Conservation (phyloP, 2,329 filamentous ascomycete genomes). For the Fusarium nygamai region DNA sequence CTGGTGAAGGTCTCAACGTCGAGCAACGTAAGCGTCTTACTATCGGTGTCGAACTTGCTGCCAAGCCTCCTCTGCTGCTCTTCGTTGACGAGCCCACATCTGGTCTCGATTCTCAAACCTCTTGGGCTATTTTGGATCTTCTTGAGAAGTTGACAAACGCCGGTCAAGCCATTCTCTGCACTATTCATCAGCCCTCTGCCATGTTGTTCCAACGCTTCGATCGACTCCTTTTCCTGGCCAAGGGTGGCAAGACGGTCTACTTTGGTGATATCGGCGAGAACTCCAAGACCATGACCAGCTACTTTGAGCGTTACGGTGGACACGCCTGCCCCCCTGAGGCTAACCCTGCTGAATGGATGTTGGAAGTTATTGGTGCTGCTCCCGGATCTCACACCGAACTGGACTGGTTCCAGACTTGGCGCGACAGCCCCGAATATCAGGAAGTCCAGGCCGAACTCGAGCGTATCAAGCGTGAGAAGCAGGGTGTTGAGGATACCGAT, state of each 20-base stretch:
- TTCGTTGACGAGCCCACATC: constrained; percentile 97
- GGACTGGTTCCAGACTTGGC: constrained; percentile 73
- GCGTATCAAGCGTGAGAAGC: constrained; percentile 62
- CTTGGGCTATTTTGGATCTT: constrained; percentile 89
- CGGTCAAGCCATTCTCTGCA: constrained; percentile 94
- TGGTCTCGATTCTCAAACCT: constrained; percentile 91
- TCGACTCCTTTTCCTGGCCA: constrained; percentile 79
- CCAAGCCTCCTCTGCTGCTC: constrained; percentile 87
- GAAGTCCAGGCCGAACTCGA: constrained; percentile 67
- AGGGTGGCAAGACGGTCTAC: constrained; percentile 81
- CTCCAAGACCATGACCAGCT: constrained; percentile 72
- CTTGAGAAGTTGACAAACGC: constrained; percentile 89
- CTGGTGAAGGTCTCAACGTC: constrained; percentile 83
- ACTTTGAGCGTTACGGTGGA: constrained; percentile 80
- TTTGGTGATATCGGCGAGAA: constrained; percentile 82
- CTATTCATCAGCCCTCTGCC: constrained; percentile 96
- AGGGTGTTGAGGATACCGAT: constrained; percentile 44
- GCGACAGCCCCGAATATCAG: constrained; percentile 64
- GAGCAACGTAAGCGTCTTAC: constrained; percentile 82
- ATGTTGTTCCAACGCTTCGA: constrained; percentile 95
- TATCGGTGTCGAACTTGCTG: constrained; percentile 94
- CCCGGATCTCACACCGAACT: constrained; percentile 71
- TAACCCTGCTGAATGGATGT: constrained; percentile 88
- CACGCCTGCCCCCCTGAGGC: constrained; percentile 71
- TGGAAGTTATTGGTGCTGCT: constrained; percentile 69